Evolutionary conservation across 257 asterid species (phyloP).

Genomic region (Nicotiana undulata): DNA sequence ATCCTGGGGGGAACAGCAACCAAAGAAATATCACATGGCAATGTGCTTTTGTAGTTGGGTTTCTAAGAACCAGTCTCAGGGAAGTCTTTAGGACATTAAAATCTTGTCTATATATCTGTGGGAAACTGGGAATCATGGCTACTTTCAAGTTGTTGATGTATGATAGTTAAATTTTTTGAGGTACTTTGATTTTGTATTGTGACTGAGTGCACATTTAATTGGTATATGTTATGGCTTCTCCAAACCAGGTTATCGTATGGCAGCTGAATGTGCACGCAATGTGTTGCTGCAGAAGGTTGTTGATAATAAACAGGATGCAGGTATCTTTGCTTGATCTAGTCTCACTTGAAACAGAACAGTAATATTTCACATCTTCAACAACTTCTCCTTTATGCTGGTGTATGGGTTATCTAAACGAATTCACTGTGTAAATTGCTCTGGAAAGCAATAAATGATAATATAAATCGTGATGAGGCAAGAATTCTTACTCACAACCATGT

Average conservation of each 20-base stretch:
- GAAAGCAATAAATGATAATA: neutral
- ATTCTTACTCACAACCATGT: neutral
- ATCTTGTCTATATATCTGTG: neutral
- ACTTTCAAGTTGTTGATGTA: neutral
- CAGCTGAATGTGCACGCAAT: constrained; percentile 73
- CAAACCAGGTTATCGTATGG: constrained; percentile 71
- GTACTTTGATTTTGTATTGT: neutral
- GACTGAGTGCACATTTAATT: neutral
- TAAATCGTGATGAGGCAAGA: neutral
- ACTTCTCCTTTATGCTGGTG: neutral
- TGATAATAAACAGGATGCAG: constrained; percentile 76
- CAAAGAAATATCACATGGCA: neutral
- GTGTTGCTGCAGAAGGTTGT: constrained; percentile 73
- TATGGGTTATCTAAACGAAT: neutral
- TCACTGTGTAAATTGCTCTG: neutral
- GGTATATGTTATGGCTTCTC: neutral
- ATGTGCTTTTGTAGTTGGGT: neutral
- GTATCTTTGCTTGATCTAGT: constrained; percentile 18
- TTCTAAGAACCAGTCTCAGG: neutral
- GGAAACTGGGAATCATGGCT: neutral
- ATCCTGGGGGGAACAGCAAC: neutral
- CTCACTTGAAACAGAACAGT: neutral
- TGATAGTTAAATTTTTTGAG: neutral
- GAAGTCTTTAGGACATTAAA: neutral
- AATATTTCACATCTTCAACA: neutral